Conservation (phyloP, 208 protist species). For the Leishmania amazonensis region DNA sequence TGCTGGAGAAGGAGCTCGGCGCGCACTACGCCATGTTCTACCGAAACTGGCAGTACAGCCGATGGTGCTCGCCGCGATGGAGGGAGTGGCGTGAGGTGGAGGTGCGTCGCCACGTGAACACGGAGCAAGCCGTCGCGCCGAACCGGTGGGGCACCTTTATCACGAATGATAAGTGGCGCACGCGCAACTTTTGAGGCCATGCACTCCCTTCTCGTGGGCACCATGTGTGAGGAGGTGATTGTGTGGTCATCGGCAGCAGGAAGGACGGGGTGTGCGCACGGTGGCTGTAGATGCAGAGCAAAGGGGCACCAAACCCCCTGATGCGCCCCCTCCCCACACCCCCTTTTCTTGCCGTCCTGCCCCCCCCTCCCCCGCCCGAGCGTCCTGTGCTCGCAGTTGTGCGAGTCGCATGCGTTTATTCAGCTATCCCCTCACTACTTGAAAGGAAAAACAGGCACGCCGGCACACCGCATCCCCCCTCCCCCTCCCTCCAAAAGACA, state of each 20-base stretch:
- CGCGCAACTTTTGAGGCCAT: constrained; percentile 41
- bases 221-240: not conserved
- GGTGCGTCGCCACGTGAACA: constrained; percentile 59
- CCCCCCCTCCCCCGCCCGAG: not conserved
- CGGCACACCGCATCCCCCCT: not conserved
- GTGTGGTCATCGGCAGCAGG: not conserved
- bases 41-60: constrained; percentile 61
- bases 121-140: constrained; percentile 53
- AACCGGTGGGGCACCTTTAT: constrained; percentile 76
- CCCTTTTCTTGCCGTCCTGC: not conserved
- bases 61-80: constrained; percentile 85
- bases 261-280: not conserved
- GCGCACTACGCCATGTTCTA: constrained; percentile 88
- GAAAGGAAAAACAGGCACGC: not conserved
- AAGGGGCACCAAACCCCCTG: not conserved
- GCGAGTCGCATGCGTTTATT: not conserved
- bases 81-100: constrained; percentile 85
- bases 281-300: not conserved
- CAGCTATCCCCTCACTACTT: not conserved
- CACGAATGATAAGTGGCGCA: constrained; percentile 70
- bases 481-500: not conserved
- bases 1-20: constrained; percentile 68
- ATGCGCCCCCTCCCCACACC: too few relatives aligned
- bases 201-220: not conserved
- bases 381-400: not conserved